Percentiles rank a stretch among this genome's conserved stretches.
phyloP scores from a whole-genome alignment of 129 eudicot genomes.

The Helianthus annuus region DNA sequence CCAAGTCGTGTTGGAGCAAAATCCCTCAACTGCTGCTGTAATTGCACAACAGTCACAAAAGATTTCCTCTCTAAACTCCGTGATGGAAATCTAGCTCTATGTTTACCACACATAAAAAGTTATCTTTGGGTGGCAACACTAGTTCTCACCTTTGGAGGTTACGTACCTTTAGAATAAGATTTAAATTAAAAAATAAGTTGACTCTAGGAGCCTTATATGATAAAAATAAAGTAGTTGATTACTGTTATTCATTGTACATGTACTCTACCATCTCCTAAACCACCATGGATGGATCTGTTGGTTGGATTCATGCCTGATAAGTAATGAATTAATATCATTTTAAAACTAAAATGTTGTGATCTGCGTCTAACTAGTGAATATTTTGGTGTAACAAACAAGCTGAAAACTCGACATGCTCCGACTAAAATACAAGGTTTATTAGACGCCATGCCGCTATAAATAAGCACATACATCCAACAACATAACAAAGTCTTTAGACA shows the following conservation, averaged over 20 bases:
- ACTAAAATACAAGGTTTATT: too few relatives aligned
- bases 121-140: neutral
- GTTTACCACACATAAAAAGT: neutral
- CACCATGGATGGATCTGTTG: neutral
- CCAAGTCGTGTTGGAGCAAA: constrained; percentile 45
- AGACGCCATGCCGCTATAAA: too few relatives aligned
- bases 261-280: neutral
- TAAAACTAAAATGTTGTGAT: too few relatives aligned
- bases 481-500: too few relatives aligned
- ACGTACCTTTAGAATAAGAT: neutral
- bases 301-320: neutral
- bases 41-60: constrained; percentile 39
- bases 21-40: constrained; percentile 37
- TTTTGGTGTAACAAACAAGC: too few relatives aligned
- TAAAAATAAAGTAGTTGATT: neutral
- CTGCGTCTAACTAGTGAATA: too few relatives aligned
- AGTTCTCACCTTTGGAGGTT: neutral
- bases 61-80: constrained; percentile 24
- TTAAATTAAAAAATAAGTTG: neutral
- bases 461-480: too few relatives aligned
- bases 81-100: neutral
- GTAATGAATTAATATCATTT: neutral
- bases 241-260: neutral
- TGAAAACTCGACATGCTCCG: too few relatives aligned
- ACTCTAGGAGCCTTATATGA: neutral